A percentile compares a stretch with the other conserved stretches of the same genome.
These are phyloP conservation scores for Pythium brachiatum DNA, from an alignment of 352 stramenopile species.

Conservation along the genomic window DNA sequence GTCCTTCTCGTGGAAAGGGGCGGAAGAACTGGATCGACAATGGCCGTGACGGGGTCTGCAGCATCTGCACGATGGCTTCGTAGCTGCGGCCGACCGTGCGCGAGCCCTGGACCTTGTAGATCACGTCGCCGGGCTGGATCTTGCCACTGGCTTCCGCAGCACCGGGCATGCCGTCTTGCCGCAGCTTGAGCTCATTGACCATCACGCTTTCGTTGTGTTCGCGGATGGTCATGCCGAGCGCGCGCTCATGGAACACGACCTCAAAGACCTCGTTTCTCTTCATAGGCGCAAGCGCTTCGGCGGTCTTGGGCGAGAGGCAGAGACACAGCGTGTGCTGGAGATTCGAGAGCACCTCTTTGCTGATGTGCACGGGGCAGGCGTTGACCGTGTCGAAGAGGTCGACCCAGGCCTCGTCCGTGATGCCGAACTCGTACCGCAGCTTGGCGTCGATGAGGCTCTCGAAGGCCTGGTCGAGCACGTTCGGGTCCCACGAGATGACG, in stretches of 20 bases:
- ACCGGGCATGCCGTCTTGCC: slow-evolving; percentile 43
- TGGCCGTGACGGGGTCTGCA: slow-evolving; percentile 72
- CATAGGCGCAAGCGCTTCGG: slow-evolving; percentile 72
- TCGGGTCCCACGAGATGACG: slow-evolving; percentile 73
- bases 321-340: slow-evolving; percentile 61
- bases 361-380: slow-evolving; percentile 81
- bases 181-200: slow-evolving; percentile 82
- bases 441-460: slow-evolving; percentile 76
- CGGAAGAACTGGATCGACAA: slow-evolving; percentile 83
- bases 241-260: slow-evolving; percentile 63
- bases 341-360: slow-evolving; percentile 61
- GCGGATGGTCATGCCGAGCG: slow-evolving; percentile 82
- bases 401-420: slow-evolving; percentile 84
- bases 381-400: slow-evolving; percentile 83
- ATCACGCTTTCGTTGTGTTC: slow-evolving; percentile 83
- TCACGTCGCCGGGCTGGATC: slow-evolving; percentile 74
- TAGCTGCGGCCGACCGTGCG: slow-evolving; percentile 75
- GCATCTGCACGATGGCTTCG: slow-evolving; percentile 84
- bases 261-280: slow-evolving; percentile 81
- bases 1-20: slow-evolving; percentile 66
- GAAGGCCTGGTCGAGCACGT: slow-evolving; percentile 80
- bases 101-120: slow-evolving; percentile 84
- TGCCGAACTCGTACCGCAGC: slow-evolving; percentile 68
- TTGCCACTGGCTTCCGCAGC: slow-evolving; percentile 52
- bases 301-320: slow-evolving; percentile 78